Percentiles rank a stretch among this genome's conserved stretches.
Evolutionary conservation across 2,329 filamentous ascomycete genomes (phyloP).

Genomic region (Myriosclerotinia scirpicola): DNA sequence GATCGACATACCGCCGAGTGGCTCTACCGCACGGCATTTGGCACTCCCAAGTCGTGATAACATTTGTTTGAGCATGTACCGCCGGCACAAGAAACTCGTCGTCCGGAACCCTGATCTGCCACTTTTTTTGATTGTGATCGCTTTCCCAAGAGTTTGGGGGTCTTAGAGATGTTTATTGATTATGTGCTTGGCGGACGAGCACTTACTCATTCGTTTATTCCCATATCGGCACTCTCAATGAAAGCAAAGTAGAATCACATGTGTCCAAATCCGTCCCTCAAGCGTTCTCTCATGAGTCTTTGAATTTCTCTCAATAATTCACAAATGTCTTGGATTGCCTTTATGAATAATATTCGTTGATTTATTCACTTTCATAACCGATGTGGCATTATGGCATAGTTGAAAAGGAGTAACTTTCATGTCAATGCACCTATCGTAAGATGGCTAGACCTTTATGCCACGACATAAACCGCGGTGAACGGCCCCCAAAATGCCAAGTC

Average conservation of each 20-base stretch:
- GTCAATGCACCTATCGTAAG: neutral
- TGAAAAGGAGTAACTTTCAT: neutral
- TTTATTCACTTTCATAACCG: constrained; percentile 2
- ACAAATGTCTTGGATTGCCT: constrained; percentile 1
- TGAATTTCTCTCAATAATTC: neutral
- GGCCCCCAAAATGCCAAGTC: constrained; percentile 3
- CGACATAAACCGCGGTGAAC: constrained; percentile 6
- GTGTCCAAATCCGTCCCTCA: no score
- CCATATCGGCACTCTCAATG: neutral
- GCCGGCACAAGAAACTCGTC: neutral
- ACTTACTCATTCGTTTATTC: neutral
- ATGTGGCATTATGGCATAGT: neutral
- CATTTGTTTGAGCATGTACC: neutral
- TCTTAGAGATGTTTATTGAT: neutral
- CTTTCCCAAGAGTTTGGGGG: neutral
- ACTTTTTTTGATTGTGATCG: neutral
- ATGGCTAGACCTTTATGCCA: constrained; percentile 9
- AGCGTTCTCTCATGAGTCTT: neutral
- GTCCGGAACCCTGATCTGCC: neutral
- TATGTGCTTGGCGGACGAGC: neutral
- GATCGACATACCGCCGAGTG: neutral
- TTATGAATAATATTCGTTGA: neutral
- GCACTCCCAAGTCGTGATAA: neutral
- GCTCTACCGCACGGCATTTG: neutral
- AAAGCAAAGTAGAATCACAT: neutral